Evolutionary conservation across 352 stramenopile species (phyloP).

Genomic region (Plasmopara muralis): DNA sequence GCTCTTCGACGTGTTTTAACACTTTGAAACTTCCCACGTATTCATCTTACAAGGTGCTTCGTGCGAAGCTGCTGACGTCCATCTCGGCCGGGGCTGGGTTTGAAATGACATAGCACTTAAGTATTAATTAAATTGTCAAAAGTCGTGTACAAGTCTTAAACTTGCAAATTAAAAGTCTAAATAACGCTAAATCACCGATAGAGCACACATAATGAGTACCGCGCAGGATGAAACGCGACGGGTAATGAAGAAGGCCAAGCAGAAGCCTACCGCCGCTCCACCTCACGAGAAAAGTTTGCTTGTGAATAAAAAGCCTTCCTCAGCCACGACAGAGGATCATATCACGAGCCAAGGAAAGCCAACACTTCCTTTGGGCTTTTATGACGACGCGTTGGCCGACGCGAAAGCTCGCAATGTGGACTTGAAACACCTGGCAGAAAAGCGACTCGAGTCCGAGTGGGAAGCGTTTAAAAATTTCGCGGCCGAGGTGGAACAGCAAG

Average conservation of each 20-base stretch:
- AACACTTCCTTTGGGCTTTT: conserved; percentile 38
- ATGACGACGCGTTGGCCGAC: conserved; percentile 43
- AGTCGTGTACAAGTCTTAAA: too few relatives aligned
- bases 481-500: conserved; percentile 43
- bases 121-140: not conserved
- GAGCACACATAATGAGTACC: too few relatives aligned
- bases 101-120: conserved; percentile 84
- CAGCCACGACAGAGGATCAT: conserved; percentile 7
- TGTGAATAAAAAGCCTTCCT: not conserved
- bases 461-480: conserved; percentile 57
- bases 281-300: not conserved
- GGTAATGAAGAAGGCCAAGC: conserved; percentile 38
- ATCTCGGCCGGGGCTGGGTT: conserved; percentile 94
- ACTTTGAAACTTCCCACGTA: conserved; percentile 96
- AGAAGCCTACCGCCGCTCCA: conserved; percentile 12
- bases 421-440: conserved; percentile 37
- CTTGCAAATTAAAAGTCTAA: too few relatives aligned
- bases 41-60: conserved; percentile 90
- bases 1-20: conserved; percentile 97
- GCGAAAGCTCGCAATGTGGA: conserved; percentile 42
- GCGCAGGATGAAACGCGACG: too few relatives aligned
- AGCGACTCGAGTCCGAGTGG: conserved; percentile 46
- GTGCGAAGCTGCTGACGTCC: conserved; percentile 90
- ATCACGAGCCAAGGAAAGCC: not conserved
- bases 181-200: conserved; percentile 19